A percentile compares a stretch with the other conserved stretches of the same genome.
phyloP scores from a whole-genome alignment of 108 stramenopile species.

The Nitzschia putrida region DNA sequence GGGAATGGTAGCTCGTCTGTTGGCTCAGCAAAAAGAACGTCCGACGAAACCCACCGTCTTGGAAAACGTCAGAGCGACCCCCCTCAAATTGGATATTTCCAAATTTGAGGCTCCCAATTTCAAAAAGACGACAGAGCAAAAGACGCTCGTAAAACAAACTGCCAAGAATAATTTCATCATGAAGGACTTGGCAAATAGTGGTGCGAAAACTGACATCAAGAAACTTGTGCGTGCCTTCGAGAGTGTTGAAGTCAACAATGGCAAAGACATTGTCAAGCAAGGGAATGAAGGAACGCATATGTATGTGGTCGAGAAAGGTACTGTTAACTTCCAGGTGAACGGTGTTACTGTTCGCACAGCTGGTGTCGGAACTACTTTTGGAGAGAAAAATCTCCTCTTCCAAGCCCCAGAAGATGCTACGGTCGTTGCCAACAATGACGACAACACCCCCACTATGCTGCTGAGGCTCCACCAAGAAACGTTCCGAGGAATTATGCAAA shows the following conservation, averaged over 20 bases:
- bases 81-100: constrained; percentile 22
- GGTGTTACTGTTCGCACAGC: constrained; percentile 52
- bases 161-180: constrained; percentile 32
- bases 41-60: constrained; percentile 15
- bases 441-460: constrained; percentile 1
- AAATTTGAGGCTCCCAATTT: constrained; percentile 18
- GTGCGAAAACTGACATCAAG: constrained; percentile 18
- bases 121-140: constrained; percentile 19
- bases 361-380: constrained; percentile 63
- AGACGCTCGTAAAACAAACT: constrained; percentile 15
- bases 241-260: constrained; percentile 45
- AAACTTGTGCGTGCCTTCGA: constrained; percentile 72
- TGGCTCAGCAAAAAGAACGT: constrained; percentile 29
- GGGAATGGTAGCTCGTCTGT: constrained; percentile 3
- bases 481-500: constrained; percentile 26
- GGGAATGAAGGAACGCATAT: constrained; percentile 65
- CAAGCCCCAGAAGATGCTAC: constrained; percentile 15
- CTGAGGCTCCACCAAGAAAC: constrained; percentile 11
- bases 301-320: constrained; percentile 71
- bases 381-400: constrained; percentile 77
- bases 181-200: constrained; percentile 10
- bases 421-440: neutral
- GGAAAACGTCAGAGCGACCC: constrained; percentile 13
- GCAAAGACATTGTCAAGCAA: constrained; percentile 62
- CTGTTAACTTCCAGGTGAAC: constrained; percentile 38